Evolutionary conservation across 2,329 filamentous ascomycete genomes (phyloP), one percentile per base, ranked within the genome.

Genomic region (Monilinia fructicola): DNA sequence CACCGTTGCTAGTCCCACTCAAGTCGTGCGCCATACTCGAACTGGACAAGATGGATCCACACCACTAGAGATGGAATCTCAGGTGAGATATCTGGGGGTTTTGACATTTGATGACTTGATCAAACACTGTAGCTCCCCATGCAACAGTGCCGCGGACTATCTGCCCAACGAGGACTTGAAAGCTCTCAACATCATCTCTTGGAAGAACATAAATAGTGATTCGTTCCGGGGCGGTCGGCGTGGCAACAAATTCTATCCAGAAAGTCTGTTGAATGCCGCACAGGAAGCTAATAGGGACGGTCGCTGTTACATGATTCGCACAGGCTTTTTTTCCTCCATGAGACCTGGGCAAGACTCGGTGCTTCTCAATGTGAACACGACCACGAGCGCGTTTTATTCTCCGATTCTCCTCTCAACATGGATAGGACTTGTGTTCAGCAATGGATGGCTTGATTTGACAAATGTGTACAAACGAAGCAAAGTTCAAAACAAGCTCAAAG

Each of bases 121-220:
- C n/a, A 50, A 50, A 10, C 48, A 50, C 10, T 50, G 48, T 50
- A 26, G 48, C 48, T 26, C 7, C 26, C 48, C 48, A 26, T 50
- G n/a, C n/a, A 26, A 23, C 5, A 50, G 48, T 26, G 48, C 48
- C 10, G 48, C 48, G 48, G 12, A 14, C 14, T 50, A 50, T 50
- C 26, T 26, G 10, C 38, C 54, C 2, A n/a, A 58, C 16, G 38
- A 58, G 38, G 54, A 58, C 11, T 21, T 68, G 3, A 67, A 66
- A 6, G 46, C 53, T 23, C 56, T 69, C 10, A 69, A 69, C 9
- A 66, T 71, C 16, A 64, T 71, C n/a, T 66, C 65, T 12, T 69
- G 68, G 69, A 68, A 67, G 42, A 52, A 53, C 2, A 67, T 69
- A 4, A 59, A 55, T 21, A 26, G 48, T 4, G 14, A 16, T n/a